Base-by-base conservation (phyloP, 179 eudicot genomes). In the Spinacia oleracea region DNA sequence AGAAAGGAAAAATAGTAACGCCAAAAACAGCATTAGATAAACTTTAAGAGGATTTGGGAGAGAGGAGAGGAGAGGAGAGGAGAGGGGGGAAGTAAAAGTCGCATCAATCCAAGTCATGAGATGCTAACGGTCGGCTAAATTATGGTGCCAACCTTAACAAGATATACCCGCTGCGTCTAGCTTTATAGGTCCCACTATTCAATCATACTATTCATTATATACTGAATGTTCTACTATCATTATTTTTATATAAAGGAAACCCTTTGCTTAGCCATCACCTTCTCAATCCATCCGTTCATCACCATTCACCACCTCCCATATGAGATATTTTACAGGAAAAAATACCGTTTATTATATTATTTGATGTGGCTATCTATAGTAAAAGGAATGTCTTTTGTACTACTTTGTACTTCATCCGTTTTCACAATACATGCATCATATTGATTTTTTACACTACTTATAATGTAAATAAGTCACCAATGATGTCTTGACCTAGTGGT, bases 111-210 rank as follows among this genome's bases (percentile, higher is more conserved):
- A 83, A 65, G 74, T 83, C 85, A 83, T 68, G 81, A 80, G 83
- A 83, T 83, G 83, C 86, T 75, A 73, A 77, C 75, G 86, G 86
- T 83, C 86, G 86, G 86, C 73, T 11, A 73, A 83, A 83, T 83
- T 79, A 80, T 80, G 73, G 83, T 64, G 86, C 69, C 83, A 46
- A 83, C 83, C 86, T 80, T 73, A 77, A 77, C 78, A 77, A 83
- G 83, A 83, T 83, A 80, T 80, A 73, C 80, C 46, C 71, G 48
- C 76, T 75, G 58, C 78, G 72, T 80, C 27, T 80, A 35, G 43
- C n/a, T n/a, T 34, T 42, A n/a, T 51, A 4, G 80, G 58, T 9
- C 80, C 80, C 77, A 62, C 73, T 21, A 12, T 9, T 25, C 0
- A 69, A 20, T 40, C 6, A 40, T 15, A 21, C 38, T 29, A 45